Base-by-base conservation (phyloP, 805 yeast genomes). In the Schwanniomyces vanrijiae region DNA sequence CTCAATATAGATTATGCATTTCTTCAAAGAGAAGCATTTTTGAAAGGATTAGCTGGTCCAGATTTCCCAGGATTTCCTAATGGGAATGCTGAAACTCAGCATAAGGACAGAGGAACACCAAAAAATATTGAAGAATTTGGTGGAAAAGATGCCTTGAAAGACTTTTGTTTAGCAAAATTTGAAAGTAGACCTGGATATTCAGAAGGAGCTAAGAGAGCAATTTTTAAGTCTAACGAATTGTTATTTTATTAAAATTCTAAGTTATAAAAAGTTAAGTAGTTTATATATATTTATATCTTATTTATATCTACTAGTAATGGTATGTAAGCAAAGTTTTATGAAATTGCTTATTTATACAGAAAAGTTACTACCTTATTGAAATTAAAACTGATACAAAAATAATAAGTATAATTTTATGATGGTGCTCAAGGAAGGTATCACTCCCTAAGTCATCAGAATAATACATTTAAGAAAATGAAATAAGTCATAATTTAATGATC, bases 61-160 rank as follows among this genome's bases (percentile, higher is more conserved):
- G 65, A 61, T 44, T 61, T 61, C 39, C 65, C 64, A 9, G 64
- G 62, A 8, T 60, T 60, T 37, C 62, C 62, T 9, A 34, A 42
- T 8, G 53, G 43, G 8, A 45, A 48, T 22, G 64, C 55, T 4
- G 64, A 60, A 42, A 50, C 60, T 3, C 33, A 51, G 11, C 64
- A 60, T 35, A 33, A 40, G 2, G 58, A 54, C 9, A 54, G 62
- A 40, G 61, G 56, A 7, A 37, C 47, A 4, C 48, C 53, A 3
- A 45, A 52, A n/a, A 62, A 60, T 45, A 51, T 60, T 18, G 48
- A 37, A 14, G 33, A 35, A 5, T 41, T 48, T 11, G 61, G 61
- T 5, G 61, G 61, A 2, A 40, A 8, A 3, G 53, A 40, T 2
- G 62, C 58, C 5, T 38, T 60, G 40, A 52, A 54, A 40, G 53